Base-by-base conservation (phyloP, 2,329 filamentous ascomycete species). In the Fusarium nurragi region DNA sequence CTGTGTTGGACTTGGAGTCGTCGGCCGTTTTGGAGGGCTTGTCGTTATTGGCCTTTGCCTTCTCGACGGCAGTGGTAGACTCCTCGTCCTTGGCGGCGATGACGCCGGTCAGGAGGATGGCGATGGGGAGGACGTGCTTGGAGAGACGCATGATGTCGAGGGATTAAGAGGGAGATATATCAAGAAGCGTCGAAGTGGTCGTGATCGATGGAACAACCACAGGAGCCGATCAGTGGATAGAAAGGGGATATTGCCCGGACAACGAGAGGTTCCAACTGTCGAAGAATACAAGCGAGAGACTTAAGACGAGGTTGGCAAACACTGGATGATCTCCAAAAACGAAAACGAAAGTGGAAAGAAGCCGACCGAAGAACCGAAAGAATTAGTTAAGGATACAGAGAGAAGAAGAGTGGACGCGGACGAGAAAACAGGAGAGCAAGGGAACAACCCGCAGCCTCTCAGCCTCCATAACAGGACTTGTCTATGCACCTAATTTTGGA, bases 121-220 rank as follows among this genome's bases (percentile, higher is more conserved):
- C 65, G 5, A 72, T 50, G 16, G 70, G 70, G 22, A 72, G 65
- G 26, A 72, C 39, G 51, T 72, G 68, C 64, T 70, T 65, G 19
- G 67, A 66, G 68, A 72, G 55, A 45, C 65, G 70, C 70, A 72
- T 72, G 54, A 26, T 71, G 66, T 22, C 48, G 37, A 41, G 25
- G 5, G 14, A 21, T 51, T 40, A 38, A 26, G 36, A n/a, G 44
- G 44, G 19, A 38, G 34, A 30, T 23, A 26, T 26, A 41, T 32
- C 22, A 25, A 43, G 16, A 23, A 23, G 16, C 30, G 28, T 30
- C 19, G 10, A 50, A 58, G 36, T 34, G 22, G 37, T 44, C n/a
- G 52, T 46, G 37, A 28, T 40, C 14, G 56, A 37, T 44, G 45
- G 21, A 30, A 54, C 16, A 8, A 34, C 18, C 57, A 28, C 38